Conservation (phyloP, 2,329 filamentous ascomycete species). For the Aspergillus sergii region DNA sequence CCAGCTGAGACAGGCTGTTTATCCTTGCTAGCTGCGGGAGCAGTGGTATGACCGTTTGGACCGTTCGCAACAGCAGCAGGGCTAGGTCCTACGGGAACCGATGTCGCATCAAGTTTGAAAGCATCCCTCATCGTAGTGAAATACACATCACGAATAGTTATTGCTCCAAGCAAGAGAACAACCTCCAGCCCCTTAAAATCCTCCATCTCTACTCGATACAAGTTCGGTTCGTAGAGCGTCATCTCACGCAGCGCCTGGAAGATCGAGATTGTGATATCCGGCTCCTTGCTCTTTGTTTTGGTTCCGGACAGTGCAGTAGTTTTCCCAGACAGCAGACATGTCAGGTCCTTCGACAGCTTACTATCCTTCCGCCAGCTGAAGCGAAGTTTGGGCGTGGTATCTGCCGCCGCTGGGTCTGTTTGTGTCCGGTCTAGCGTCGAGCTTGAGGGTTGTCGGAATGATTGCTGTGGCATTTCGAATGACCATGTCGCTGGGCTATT, state of each 20-base stretch:
- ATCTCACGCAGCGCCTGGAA: slow-evolving; percentile 76
- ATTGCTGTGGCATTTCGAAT: slow-evolving; percentile 86
- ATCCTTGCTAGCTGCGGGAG: background rate
- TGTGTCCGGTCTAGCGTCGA: slow-evolving; percentile 77
- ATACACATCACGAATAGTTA: slow-evolving; percentile 65
- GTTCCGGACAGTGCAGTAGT: slow-evolving; percentile 63
- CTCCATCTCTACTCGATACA: slow-evolving; percentile 87
- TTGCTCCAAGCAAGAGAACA: slow-evolving; percentile 65
- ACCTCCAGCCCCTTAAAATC: slow-evolving; percentile 93
- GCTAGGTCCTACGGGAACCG: slow-evolving; percentile 9
- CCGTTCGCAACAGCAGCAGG: slow-evolving; percentile 24
- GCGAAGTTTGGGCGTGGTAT: slow-evolving; percentile 69
- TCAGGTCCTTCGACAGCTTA: slow-evolving; percentile 82
- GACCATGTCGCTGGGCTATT: slow-evolving; percentile 81
- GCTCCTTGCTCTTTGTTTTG: slow-evolving; percentile 81
- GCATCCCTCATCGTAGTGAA: slow-evolving; percentile 68
- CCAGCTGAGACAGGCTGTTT: slow-evolving; percentile 5
- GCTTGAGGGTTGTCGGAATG: slow-evolving; percentile 77
- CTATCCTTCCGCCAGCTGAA: slow-evolving; percentile 92
- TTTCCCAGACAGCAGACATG: slow-evolving; percentile 82
- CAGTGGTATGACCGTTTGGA: background rate
- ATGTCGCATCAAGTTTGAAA: slow-evolving; percentile 66
- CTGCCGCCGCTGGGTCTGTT: slow-evolving; percentile 59
- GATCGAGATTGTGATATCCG: slow-evolving; percentile 91
- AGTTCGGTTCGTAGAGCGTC: slow-evolving; percentile 90